Percentiles rank a stretch among this genome's conserved stretches.
Conservation (phyloP, 148 eudicot genomes). For the Rhododendron vialii region DNA sequence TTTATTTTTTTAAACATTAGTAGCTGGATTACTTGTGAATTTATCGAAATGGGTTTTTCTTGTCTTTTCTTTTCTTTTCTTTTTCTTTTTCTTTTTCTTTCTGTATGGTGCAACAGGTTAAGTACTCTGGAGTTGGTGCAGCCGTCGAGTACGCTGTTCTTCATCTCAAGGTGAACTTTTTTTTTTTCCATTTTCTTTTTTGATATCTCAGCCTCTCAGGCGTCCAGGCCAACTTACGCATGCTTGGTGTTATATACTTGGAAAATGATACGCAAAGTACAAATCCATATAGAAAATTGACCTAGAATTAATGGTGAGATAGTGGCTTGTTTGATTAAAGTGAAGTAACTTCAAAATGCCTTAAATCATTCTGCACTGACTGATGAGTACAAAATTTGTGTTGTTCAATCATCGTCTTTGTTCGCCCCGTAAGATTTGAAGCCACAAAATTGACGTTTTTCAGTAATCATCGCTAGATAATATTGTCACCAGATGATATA, state of each 20-base stretch:
- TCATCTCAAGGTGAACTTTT: constrained; percentile 69
- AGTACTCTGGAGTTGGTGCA: constrained; percentile 73
- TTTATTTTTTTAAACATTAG: too few species aligned
- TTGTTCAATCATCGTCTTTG: too few species aligned
- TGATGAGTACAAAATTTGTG: too few species aligned
- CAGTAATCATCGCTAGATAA: too few species aligned
- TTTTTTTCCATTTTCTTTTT: background rate
- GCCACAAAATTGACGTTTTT: background rate
- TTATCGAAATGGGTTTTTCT: background rate
- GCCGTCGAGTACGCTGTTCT: constrained; percentile 93
- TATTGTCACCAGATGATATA: too few species aligned
- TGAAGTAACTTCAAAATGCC: background rate
- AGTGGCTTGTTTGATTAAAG: background rate
- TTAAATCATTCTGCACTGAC: background rate
- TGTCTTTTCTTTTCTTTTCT: background rate
- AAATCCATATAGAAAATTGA: background rate
- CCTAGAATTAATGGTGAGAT: background rate
- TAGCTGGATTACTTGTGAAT: background rate
- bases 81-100: background rate
- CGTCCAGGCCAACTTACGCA: too few species aligned
- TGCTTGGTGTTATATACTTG: background rate
- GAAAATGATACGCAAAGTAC: background rate
- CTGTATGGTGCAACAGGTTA: constrained; percentile 34
- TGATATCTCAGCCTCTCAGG: background rate
- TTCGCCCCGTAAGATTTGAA: background rate